A percentile compares a stretch with the other conserved stretches of the same genome.
Conservation (phyloP, 2,329 filamentous ascomycete species). For the Laburnicola sp. region DNA sequence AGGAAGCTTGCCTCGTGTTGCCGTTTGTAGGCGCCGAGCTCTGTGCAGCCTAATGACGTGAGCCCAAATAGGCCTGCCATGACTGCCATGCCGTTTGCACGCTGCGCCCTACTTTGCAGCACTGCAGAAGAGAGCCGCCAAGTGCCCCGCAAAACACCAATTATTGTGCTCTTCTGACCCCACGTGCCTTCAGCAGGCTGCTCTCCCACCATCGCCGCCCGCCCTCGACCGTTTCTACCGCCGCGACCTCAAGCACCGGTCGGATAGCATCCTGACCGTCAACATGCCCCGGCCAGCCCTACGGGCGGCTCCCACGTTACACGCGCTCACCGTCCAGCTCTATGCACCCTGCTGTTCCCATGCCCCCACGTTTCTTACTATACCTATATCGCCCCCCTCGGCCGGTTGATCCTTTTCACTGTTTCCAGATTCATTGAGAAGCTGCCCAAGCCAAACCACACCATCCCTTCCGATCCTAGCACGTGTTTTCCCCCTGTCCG, state of each 20-base stretch:
- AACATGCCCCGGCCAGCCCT: constrained; percentile 11
- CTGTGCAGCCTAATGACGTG: constrained; percentile 1
- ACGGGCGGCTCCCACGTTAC: background rate
- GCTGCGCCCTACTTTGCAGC: constrained; percentile 1
- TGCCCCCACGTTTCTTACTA: constrained; percentile 26
- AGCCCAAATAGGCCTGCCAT: constrained; percentile 2
- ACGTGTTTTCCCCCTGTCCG: background rate
- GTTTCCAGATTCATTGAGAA: background rate
- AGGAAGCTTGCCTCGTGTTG: constrained; percentile 1
- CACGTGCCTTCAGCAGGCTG: constrained; percentile 25
- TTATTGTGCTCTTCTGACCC: constrained; percentile 21
- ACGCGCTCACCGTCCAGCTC: constrained; percentile 17
- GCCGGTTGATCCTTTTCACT: constrained; percentile 7
- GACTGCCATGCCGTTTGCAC: background rate
- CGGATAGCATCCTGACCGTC: constrained; percentile 14
- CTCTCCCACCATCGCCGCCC: constrained; percentile 1
- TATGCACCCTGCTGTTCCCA: constrained; percentile 21
- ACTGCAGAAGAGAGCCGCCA: constrained; percentile 1
- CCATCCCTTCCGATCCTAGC: constrained; percentile 4
- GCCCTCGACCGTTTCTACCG: constrained; percentile 17
- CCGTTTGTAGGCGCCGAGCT: background rate
- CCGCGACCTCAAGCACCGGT: constrained; percentile 15
- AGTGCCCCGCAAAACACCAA: constrained; percentile 22
- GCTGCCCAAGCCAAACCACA: background rate
- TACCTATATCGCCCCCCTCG: constrained; percentile 14